Base-by-base conservation (phyloP, 495 filamentous ascomycete genomes). In the Lepidopterella palustris region DNA sequence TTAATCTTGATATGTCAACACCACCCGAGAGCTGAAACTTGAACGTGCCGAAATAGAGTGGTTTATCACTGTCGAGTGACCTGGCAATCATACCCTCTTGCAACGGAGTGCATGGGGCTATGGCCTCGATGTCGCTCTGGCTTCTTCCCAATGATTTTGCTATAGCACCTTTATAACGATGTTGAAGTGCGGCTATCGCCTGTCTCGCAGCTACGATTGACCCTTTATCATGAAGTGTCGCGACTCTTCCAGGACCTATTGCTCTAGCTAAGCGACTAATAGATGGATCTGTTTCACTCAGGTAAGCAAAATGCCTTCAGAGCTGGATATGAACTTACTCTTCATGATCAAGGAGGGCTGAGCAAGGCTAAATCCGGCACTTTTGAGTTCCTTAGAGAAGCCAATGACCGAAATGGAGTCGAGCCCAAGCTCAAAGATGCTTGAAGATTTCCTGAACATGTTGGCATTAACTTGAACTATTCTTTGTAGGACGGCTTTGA, bases 371-470 rank as follows among this genome's bases (percentile, higher is more conserved):
- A 89, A 79, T 0, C 85, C 77, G 55, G 57, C 64, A 18, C 68
- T 66, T 58, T 71, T 77, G 55, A 79, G 59, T 10, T 65, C 60
- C 35, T 65, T 65, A 11, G 82, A 71, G 53, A 95, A 76, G 23
- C 82, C 79, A 23, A 91, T 82, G 2, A 86, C 85, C 0, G 87
- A 88, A 13, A 95, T 88, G 0, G 89, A 92, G 68, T 93, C 90
- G 5, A 92, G 75, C 0, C 90, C 90, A 1, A 95, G 73, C 53
- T 93, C 88, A 63, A 89, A 95, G 28, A 95, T 82, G 27, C 80
- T 92, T 0, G 85, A 81, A 0, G 74, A 74, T 15, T 74, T 72
- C 1, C 68, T 74, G 31, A 91, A 77, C 0, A 76, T 70, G 3
- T 63, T 64, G 0, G 55, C 31, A 6, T 78, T 63, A 5, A 83